Evolutionary conservation across 805 yeast genomes (phyloP).

Genomic region (Metschnikowia picachoensis): DNA sequence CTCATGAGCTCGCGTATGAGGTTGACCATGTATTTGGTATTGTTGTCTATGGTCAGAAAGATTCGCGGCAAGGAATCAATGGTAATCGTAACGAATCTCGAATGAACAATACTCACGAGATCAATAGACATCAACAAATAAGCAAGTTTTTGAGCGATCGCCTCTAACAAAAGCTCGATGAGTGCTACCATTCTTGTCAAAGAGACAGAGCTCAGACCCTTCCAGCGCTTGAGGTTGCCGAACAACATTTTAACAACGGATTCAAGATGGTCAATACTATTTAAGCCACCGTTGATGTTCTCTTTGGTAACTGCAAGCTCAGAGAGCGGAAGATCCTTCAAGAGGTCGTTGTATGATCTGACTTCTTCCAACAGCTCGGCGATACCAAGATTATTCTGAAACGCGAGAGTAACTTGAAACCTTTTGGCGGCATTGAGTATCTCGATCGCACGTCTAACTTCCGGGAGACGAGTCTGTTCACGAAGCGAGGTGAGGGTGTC

Average conservation of each 20-base stretch:
- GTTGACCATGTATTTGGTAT: slow-evolving; percentile 58
- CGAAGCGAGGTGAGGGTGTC: slow-evolving; percentile 51
- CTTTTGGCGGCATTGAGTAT: slow-evolving; percentile 68
- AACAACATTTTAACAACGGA: slow-evolving; percentile 47
- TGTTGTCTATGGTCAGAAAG: slow-evolving; percentile 54
- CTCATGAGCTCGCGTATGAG: slow-evolving; percentile 72
- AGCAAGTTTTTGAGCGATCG: slow-evolving; percentile 45
- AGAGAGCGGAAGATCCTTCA: slow-evolving; percentile 67
- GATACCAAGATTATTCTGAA: slow-evolving; percentile 68
- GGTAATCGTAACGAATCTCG: slow-evolving; percentile 32
- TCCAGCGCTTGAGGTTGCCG: slow-evolving; percentile 59
- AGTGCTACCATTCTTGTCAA: slow-evolving; percentile 57
- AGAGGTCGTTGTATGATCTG: slow-evolving; percentile 53
- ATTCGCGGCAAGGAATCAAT: slow-evolving; percentile 25
- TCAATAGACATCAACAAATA: slow-evolving; percentile 33
- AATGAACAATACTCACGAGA: slow-evolving; percentile 43
- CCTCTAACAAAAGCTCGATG: slow-evolving; percentile 62
- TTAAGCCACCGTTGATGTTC: slow-evolving; percentile 4
- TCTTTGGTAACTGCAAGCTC: slow-evolving; percentile 36
- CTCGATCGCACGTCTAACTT: slow-evolving; percentile 54
- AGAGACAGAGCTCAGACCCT: slow-evolving; percentile 55
- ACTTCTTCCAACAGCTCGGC: slow-evolving; percentile 50
- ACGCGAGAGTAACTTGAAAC: slow-evolving; percentile 72
- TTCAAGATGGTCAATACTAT: slow-evolving; percentile 40
- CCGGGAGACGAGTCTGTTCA: slow-evolving; percentile 52